Conservation (phyloP, 148 eudicot genomes). For the Chenopodium suecicum region DNA sequence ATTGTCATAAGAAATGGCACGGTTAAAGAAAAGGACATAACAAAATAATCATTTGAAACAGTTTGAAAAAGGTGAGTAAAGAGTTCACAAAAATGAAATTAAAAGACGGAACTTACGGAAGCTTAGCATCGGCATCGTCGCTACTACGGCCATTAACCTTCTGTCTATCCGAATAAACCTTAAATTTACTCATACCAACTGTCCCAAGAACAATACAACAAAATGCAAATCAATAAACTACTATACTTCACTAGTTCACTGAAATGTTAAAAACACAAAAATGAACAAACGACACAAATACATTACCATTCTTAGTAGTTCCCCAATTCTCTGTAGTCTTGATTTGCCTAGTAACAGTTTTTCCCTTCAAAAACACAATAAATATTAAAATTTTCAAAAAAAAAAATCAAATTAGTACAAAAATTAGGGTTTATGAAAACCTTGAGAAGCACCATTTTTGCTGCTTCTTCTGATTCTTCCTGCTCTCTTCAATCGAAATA, state of each 20-base stretch:
- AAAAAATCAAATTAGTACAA: not conserved
- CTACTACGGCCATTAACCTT: not conserved
- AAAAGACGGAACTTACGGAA: constrained; percentile 7
- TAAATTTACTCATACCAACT: constrained; percentile 23
- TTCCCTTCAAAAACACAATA: not conserved
- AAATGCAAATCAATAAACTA: not conserved
- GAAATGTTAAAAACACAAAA: not conserved
- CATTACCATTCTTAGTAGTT: constrained; percentile 13
- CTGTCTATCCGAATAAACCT: constrained; percentile 24
- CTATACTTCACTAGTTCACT: not conserved
- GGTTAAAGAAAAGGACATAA: too few species aligned
- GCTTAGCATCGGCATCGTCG: not conserved
- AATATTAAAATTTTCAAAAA: not conserved
- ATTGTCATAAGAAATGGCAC: too few species aligned
- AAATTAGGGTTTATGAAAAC: constrained; percentile 16
- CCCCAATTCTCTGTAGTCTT: constrained; percentile 1
- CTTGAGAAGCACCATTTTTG: constrained; percentile 17
- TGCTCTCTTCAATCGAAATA: not conserved
- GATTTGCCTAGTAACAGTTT: not conserved
- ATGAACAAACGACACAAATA: not conserved
- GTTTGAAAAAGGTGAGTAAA: not conserved
- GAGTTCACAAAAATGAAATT: not conserved
- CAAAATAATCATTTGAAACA: too few species aligned
- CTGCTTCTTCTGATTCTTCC: not conserved
- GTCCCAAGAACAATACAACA: not conserved